Percentiles rank a stretch among this genome's conserved stretches.
phyloP scores from a whole-genome alignment of 305 asterid genomes.

The Fraxinus xanthoxyloides region DNA sequence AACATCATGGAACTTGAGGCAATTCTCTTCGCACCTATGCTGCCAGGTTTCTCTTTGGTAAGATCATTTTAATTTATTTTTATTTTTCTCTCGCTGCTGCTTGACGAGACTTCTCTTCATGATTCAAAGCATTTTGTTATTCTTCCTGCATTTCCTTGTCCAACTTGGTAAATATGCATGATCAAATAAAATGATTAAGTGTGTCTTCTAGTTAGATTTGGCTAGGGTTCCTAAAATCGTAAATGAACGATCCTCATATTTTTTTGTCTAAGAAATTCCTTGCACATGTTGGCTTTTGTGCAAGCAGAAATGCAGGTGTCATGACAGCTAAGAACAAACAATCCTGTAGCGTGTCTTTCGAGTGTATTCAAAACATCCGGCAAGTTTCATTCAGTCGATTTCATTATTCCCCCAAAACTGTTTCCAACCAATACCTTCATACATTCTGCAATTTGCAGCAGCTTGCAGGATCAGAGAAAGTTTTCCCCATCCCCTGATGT shows the following conservation, averaged over 20 bases:
- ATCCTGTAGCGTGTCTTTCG: neutral
- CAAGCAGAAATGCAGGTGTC: neutral
- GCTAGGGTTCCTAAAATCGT: neutral
- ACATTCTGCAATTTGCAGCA: too few species aligned
- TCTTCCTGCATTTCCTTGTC: neutral
- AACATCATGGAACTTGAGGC: neutral
- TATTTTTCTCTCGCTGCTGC: neutral
- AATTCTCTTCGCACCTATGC: neutral
- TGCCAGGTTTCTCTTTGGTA: neutral
- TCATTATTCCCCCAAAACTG: neutral
- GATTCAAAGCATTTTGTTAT: too few species aligned
- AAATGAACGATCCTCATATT: too few species aligned
- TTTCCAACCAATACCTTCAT: neutral
- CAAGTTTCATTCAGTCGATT: neutral
- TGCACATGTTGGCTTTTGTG: neutral
- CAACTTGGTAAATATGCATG: neutral
- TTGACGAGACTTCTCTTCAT: neutral
- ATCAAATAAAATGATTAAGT: neutral
- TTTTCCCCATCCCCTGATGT: neutral
- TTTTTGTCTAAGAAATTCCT: too few species aligned
- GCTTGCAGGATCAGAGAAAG: too few species aligned
- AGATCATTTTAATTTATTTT: neutral
- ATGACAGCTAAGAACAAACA: neutral
- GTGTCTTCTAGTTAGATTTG: neutral
- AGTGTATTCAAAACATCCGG: neutral